phyloP scores from a whole-genome alignment of 257 asterid species.

The Fraxinus anomala region DNA sequence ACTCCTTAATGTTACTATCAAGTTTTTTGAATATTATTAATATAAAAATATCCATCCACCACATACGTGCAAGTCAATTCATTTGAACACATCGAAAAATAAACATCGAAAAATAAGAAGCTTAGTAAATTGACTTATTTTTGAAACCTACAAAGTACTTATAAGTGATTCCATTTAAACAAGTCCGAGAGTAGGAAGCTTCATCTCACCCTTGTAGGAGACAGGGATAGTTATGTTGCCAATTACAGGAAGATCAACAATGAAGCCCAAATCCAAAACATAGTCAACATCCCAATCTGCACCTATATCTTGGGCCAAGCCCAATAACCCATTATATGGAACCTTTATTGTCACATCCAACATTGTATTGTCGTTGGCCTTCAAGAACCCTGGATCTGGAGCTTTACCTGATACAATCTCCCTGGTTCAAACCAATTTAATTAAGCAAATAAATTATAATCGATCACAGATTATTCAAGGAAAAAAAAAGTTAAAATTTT shows the following conservation, averaged over 20 bases:
- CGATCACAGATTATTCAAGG: background rate
- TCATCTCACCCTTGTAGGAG: constrained; percentile 45
- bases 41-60: too few species aligned
- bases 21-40: too few species aligned
- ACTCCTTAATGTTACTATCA: too few species aligned
- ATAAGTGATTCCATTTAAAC: background rate
- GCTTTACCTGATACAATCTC: constrained; percentile 42
- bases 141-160: background rate
- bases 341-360: constrained; percentile 44
- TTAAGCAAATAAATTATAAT: too few species aligned
- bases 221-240: constrained; percentile 50
- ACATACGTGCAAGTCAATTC: too few species aligned
- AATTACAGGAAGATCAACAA: constrained; percentile 45
- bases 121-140: too few species aligned
- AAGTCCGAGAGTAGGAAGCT: constrained; percentile 52
- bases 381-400: constrained; percentile 55
- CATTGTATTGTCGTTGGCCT: constrained; percentile 39
- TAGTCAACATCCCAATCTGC: constrained; percentile 56
- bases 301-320: constrained; percentile 46
- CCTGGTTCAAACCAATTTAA: constrained; percentile 25
- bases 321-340: constrained; percentile 42
- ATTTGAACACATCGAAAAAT: too few species aligned
- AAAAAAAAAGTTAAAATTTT: too few species aligned
- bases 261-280: constrained; percentile 36
- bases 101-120: too few species aligned